Evolutionary conservation across 2,329 filamentous ascomycete species (phyloP).

Genomic region (Aspergillus awamori): DNA sequence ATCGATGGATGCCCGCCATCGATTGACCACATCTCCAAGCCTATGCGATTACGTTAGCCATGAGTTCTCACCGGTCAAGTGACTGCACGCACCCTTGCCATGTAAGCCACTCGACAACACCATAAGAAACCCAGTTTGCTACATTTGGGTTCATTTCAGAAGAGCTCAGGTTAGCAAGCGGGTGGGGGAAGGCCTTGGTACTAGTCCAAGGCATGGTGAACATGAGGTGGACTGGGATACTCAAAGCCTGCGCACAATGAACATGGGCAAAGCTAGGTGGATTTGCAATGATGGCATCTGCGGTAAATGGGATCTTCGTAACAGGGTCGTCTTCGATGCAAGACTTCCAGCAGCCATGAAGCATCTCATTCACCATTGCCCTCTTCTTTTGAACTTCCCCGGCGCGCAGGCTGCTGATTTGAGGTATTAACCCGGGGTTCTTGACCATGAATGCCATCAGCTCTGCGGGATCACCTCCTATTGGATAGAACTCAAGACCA

Average conservation of each 20-base stretch:
- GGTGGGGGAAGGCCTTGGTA: conserved; percentile 53
- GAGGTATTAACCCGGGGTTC: conserved; percentile 49
- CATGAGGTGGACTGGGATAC: conserved; percentile 56
- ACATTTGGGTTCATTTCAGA: conserved; percentile 36
- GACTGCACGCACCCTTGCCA: conserved; percentile 50
- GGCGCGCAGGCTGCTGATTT: conserved; percentile 39
- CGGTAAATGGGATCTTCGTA: conserved; percentile 51
- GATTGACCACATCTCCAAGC: conserved; percentile 52
- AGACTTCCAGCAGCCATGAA: conserved; percentile 45
- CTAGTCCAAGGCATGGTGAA: conserved; percentile 57
- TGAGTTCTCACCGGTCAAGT: neutral
- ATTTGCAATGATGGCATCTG: conserved; percentile 59
- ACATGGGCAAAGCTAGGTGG: conserved; percentile 57
- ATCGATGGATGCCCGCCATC: conserved; percentile 44
- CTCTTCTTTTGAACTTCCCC: conserved; percentile 39
- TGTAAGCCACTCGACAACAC: conserved; percentile 52
- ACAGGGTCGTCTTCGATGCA: conserved; percentile 40
- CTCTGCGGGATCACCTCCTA: conserved; percentile 59
- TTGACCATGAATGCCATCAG: conserved; percentile 58
- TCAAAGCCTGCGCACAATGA: conserved; percentile 55
- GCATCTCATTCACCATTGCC: conserved; percentile 40
- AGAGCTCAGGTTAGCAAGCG: conserved; percentile 51
- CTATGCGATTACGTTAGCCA: conserved; percentile 17
- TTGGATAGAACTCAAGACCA: conserved; percentile 61
- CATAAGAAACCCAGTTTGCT: conserved; percentile 52